Conservation (phyloP, 805 yeast genomes). For the Deakozyma indianensis region DNA sequence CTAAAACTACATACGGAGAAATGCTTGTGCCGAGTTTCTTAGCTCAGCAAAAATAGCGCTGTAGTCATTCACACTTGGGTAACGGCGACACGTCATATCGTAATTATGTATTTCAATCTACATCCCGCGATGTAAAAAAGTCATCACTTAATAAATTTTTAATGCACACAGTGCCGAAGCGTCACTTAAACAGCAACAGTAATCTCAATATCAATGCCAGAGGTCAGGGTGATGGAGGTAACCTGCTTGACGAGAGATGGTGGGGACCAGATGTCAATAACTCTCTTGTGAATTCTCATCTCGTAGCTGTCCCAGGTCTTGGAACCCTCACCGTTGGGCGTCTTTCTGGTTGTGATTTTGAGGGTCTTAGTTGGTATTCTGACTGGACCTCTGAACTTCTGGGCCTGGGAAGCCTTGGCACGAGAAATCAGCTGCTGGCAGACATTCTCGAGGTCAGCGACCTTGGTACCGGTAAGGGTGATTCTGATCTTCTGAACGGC, state of each 20-base stretch:
- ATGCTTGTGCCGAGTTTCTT: too few relatives aligned
- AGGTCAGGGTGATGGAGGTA: slow-evolving; percentile 96
- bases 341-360: slow-evolving; percentile 98
- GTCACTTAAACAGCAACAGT: slow-evolving; percentile 24
- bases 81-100: too few relatives aligned
- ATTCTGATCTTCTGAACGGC: slow-evolving; percentile 95
- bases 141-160: too few relatives aligned
- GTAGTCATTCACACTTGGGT: too few relatives aligned
- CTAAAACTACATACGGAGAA: too few relatives aligned
- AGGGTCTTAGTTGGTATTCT: slow-evolving; percentile 99
- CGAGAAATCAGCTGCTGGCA: slow-evolving; percentile 79
- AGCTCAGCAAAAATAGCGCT: too few relatives aligned
- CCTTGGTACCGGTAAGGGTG: slow-evolving; percentile 97
- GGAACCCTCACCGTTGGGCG: slow-evolving; percentile 99
- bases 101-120: not conserved
- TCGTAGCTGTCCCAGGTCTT: slow-evolving; percentile 99
- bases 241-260: slow-evolving; percentile 84
- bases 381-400: slow-evolving; percentile 93
- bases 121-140: not conserved
- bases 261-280: slow-evolving; percentile 96
- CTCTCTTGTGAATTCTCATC: slow-evolving; percentile 99
- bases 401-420: slow-evolving; percentile 66
- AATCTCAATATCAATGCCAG: slow-evolving; percentile 84
- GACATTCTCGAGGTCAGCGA: slow-evolving; percentile 93
- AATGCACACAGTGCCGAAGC: too few relatives aligned